These are phyloP conservation scores for Amanita exitialis DNA, from an alignment of 768 basidiomycete species.

Conservation along the genomic window DNA sequence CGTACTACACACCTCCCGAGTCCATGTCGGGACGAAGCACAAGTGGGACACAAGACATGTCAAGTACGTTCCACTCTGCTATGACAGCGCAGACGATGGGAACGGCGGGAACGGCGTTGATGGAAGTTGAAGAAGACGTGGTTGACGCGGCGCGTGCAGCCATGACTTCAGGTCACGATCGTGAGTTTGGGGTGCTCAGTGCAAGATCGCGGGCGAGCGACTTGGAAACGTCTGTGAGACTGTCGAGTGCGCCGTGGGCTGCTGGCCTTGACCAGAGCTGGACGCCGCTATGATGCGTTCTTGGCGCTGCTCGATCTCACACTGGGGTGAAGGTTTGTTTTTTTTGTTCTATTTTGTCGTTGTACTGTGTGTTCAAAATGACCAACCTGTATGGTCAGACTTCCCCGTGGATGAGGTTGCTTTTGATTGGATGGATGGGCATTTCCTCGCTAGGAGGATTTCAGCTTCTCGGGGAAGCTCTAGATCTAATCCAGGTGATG, in stretches of 20 bases:
- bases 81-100: neutral
- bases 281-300: slow-evolving; percentile 16
- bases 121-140: slow-evolving; percentile 2
- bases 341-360: neutral
- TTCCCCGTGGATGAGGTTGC: neutral
- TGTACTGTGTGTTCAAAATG: neutral
- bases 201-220: slow-evolving; percentile 14
- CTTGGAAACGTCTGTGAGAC: slow-evolving; percentile 14
- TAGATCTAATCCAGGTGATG: neutral
- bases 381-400: neutral
- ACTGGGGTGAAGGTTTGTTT: neutral
- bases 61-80: neutral
- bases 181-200: slow-evolving; percentile 7
- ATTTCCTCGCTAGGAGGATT: slow-evolving; percentile 5
- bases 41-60: neutral
- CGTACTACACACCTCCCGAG: slow-evolving; percentile 1
- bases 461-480: slow-evolving; percentile 1
- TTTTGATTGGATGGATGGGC: neutral
- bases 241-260: slow-evolving; percentile 30
- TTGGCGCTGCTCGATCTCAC: neutral
- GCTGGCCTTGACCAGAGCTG: slow-evolving; percentile 29
- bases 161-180: neutral
- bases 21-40: neutral
- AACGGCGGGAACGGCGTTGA: neutral
- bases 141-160: slow-evolving; percentile 3